Base-by-base conservation (phyloP, 2,329 filamentous ascomycete species). In the Fusarium mundagurra region DNA sequence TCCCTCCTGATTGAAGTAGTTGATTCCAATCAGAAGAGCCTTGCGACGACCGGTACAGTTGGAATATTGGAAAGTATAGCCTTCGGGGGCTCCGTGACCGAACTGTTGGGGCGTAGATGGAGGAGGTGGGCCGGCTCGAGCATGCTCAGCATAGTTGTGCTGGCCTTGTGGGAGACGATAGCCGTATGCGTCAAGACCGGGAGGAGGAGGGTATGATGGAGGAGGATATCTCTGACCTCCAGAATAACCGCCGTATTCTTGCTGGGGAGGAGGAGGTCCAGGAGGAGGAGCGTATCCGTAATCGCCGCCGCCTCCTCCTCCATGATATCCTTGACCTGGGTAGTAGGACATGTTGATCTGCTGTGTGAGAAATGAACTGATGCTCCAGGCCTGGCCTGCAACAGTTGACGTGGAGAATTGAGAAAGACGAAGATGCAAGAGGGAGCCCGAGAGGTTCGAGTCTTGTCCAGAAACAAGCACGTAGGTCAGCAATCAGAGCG, bases 1-100 rank as follows among this genome's bases (percentile, higher is more conserved):
- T 55, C 90, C 92, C 29, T 90, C 83, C 79, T 93, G 91, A 60
- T 91, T 90, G 77, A 94, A 92, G 85, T 95, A 95, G 86, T 95
- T 95, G 86, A 95, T 94, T 60, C 93, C 93, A 72, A 95, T 93
- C 64, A 95, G 84, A 64, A 95, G 84, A 13, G 93, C 93, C 85
- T 94, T 94, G 78, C 92, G 88, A 73, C 88, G 88, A 60, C 93
- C 93, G 12, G 90, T 92, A 81, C 93, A 95, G 80, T 91, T 90
- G 64, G 91, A 93, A 85, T 94, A 94, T 83, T 94, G 91, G 84
- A 93, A 94, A 12, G 88, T 91, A 81, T 94, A 94, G 71, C 87
- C 88, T 27, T 86, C 82, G 5, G 92, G 92, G 2, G 92, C 92
- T 68, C 92, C 92, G 73, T 91, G 88, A 57, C 92, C 91, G 76